These are phyloP conservation scores for Crotalaria pallida DNA, from an alignment of 306 rosid genomes.

Conservation along the genomic window DNA sequence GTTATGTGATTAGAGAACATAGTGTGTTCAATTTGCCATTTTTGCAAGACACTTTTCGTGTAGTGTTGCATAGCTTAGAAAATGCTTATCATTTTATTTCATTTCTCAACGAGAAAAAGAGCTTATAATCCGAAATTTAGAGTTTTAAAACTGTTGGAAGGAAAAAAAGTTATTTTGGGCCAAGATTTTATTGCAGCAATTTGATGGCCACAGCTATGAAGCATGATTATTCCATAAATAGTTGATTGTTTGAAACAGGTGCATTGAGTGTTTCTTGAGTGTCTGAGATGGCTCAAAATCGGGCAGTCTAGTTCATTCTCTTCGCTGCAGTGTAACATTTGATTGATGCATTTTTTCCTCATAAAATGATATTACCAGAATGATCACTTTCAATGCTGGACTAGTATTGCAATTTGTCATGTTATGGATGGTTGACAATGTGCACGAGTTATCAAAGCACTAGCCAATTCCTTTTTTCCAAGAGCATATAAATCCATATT, in stretches of 20 bases:
- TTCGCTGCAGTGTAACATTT: not conserved
- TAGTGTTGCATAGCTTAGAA: not conserved
- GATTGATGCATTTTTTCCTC: not conserved
- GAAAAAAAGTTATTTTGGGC: not conserved
- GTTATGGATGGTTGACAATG: conserved; percentile 4
- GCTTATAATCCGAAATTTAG: not conserved
- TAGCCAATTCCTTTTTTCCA: not conserved
- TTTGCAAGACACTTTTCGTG: not conserved
- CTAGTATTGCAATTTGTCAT: not conserved
- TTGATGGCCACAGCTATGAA: not conserved
- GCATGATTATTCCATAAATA: not conserved
- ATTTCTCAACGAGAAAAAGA: not conserved
- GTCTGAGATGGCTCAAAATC: conserved; percentile 14
- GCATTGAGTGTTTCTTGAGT: not conserved
- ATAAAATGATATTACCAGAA: conserved; percentile 1
- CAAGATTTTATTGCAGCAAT: not conserved
- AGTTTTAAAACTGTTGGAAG: conserved; percentile 1
- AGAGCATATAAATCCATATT: not conserved
- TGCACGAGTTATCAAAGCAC: not conserved
- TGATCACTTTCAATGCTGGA: conserved; percentile 1
- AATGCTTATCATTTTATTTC: not conserved
- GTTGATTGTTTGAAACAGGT: not conserved
- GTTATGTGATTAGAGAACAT: no score
- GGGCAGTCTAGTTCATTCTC: conserved; percentile 2
- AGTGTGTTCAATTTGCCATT: no score